A percentile compares a stretch with the other conserved stretches of the same genome.
These are phyloP conservation scores for Parachaetomium inaequale DNA, from an alignment of 495 filamentous ascomycete species.

Conservation along the genomic window DNA sequence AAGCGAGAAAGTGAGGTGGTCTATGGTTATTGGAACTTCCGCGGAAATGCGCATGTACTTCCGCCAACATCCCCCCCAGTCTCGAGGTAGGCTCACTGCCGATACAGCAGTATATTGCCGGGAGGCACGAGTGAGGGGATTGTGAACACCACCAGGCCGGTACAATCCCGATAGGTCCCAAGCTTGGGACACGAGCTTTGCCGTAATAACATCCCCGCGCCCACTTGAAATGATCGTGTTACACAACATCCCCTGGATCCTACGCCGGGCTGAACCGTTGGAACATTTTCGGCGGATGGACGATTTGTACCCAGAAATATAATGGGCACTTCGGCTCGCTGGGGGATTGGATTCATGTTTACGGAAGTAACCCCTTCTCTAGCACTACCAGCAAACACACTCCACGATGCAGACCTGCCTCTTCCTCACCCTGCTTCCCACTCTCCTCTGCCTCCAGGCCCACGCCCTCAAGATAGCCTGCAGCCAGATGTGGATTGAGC, in stretches of 20 bases:
- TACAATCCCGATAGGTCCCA: background rate
- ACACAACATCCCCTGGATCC: background rate
- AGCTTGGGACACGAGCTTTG: background rate
- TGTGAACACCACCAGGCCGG: background rate
- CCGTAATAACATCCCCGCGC: background rate
- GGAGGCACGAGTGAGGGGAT: background rate
- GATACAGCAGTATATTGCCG: background rate
- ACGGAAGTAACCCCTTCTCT: too few relatives aligned
- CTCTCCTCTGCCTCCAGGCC: background rate
- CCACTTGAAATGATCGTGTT: background rate
- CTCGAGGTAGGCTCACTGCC: background rate
- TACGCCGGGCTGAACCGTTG: background rate
- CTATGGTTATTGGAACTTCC: too few relatives aligned
- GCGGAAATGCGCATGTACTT: background rate
- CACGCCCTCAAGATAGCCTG: background rate
- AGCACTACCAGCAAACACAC: too few relatives aligned
- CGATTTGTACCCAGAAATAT: too few relatives aligned
- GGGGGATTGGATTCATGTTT: too few relatives aligned
- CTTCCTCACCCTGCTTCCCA: background rate
- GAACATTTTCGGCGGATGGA: too few relatives aligned
- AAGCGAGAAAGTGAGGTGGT: too few relatives aligned
- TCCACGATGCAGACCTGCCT: background rate
- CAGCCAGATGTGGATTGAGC: constrained; percentile 28
- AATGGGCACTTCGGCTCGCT: too few relatives aligned
- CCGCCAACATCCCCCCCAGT: background rate